phyloP scores from a whole-genome alignment of 1,139 yeast species.

The Geotrichum cucujoidarum region DNA sequence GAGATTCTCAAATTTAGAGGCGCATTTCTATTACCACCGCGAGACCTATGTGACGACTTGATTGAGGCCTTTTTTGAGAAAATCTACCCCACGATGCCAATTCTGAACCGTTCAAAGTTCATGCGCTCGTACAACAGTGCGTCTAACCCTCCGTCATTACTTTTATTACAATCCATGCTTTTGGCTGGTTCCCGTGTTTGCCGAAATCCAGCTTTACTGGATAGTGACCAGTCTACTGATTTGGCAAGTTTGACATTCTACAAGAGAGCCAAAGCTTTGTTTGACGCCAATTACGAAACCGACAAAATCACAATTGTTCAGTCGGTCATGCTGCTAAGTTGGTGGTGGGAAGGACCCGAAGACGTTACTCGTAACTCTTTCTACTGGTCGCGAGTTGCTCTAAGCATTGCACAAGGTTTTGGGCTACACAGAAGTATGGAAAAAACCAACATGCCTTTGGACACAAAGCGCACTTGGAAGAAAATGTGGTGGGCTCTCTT shows the following conservation, averaged over 20 bases:
- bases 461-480: constrained; percentile 59
- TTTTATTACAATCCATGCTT: constrained; percentile 64
- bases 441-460: constrained; percentile 31
- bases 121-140: constrained; percentile 56
- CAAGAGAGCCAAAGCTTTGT: constrained; percentile 71
- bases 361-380: constrained; percentile 68
- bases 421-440: constrained; percentile 59
- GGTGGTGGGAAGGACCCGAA: constrained; percentile 78
- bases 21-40: constrained; percentile 64
- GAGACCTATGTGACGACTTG: constrained; percentile 56
- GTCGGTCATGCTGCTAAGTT: constrained; percentile 58
- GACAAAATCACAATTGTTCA: constrained; percentile 68
- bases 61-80: constrained; percentile 60
- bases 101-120: constrained; percentile 61
- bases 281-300: constrained; percentile 66
- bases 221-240: constrained; percentile 52
- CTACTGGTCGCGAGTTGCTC: constrained; percentile 74
- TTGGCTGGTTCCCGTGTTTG: constrained; percentile 67
- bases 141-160: constrained; percentile 59
- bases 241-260: constrained; percentile 62
- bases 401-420: constrained; percentile 71
- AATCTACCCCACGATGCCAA: constrained; percentile 67
- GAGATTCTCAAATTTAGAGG: constrained; percentile 65
- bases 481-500: constrained; percentile 80
- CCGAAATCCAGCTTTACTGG: constrained; percentile 52